Base-by-base conservation (phyloP, 345 rosid genomes). In the Rhodamnia argentea region DNA sequence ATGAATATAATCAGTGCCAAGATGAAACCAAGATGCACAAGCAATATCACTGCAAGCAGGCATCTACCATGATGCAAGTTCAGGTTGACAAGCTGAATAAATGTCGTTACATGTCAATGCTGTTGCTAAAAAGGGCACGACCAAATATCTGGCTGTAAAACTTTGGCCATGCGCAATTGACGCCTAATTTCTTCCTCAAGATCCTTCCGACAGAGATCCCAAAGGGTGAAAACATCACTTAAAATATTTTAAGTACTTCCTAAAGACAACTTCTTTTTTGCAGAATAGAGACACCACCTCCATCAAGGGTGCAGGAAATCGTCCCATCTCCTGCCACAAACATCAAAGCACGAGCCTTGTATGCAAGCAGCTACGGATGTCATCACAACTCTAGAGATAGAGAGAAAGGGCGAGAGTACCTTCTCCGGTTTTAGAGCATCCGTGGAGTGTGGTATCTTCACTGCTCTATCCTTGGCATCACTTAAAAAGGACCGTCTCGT, bases 361-460 rank as follows among this genome's bases (percentile, higher is more conserved):
- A 26, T 16, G 84, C 32, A 10, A 12, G 55, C 55, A 53, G 20
- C 20, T 53, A 16, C 55, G 20, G 20, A 53, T 53, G 1, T 5
- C 6, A 53, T 16, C 55, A 53, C 55, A 53, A 53, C 15, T 53
- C 20, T 1, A 53, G 55, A 16, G 55, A 52, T 5, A 52, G 55
- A 5, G 20, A 15, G 54, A 52, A 50, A 50, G 52, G 5, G 5
- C 42, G 42, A 40, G 52, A 51, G 84, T 60, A 90, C 99, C 98
- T 96, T 95, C 58, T 95, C 92, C 85, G 92, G 93, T 87, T 86
- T 86, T 62, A 98, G 96, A 87, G 95, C 95, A 89, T 97, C 99
- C 84, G 97, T 87, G 86, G 93, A 93, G 86, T 5, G 42, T 97
- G 99, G 90, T 89, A 91, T 96, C 95, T 59, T 83, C 84, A 53